Percentiles rank a stretch among this genome's conserved stretches.
These are phyloP conservation scores for Niveomyces coronatus DNA, from an alignment of 2,329 filamentous ascomycete species.

Conservation along the genomic window DNA sequence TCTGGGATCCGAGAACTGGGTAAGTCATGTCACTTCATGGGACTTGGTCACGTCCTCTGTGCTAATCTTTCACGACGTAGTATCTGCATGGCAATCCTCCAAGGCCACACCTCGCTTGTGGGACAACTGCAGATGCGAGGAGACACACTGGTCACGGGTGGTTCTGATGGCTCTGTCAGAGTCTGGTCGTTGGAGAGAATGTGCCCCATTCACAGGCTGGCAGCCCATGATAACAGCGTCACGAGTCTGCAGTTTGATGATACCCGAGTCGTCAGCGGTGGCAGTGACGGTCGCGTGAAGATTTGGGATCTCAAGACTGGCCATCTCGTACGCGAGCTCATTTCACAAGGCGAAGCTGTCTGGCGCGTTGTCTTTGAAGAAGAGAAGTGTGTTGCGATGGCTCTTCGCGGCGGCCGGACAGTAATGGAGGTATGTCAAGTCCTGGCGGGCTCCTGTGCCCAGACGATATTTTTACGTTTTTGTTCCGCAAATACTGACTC, in stretches of 20 bases:
- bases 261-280: slow-evolving; percentile 87
- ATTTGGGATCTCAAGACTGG: slow-evolving; percentile 96
- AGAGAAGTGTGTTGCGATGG: slow-evolving; percentile 95
- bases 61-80: slow-evolving; percentile 25
- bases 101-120: slow-evolving; percentile 93
- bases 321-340: slow-evolving; percentile 80
- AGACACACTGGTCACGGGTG: slow-evolving; percentile 89
- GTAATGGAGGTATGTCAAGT: slow-evolving; percentile 86
- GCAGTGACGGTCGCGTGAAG: slow-evolving; percentile 94
- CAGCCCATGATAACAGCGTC: slow-evolving; percentile 96
- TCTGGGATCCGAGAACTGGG: slow-evolving; percentile 90
- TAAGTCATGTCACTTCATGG: slow-evolving; percentile 34
- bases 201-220: slow-evolving; percentile 84
- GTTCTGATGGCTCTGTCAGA: slow-evolving; percentile 88
- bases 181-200: slow-evolving; percentile 92
- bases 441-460: too few relatives aligned
- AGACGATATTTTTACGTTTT: too few relatives aligned
- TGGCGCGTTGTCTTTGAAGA: slow-evolving; percentile 98
- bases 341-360: slow-evolving; percentile 84
- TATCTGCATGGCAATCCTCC: slow-evolving; percentile 80
- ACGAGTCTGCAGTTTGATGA: slow-evolving; percentile 97
- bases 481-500: background rate
- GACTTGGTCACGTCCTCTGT: background rate
- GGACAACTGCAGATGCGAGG: slow-evolving; percentile 94
- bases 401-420: slow-evolving; percentile 71